Percentiles rank a stretch among this genome's conserved stretches.
Conservation (phyloP, 202 grass and related monocot species). For the Elaeis oleifera region DNA sequence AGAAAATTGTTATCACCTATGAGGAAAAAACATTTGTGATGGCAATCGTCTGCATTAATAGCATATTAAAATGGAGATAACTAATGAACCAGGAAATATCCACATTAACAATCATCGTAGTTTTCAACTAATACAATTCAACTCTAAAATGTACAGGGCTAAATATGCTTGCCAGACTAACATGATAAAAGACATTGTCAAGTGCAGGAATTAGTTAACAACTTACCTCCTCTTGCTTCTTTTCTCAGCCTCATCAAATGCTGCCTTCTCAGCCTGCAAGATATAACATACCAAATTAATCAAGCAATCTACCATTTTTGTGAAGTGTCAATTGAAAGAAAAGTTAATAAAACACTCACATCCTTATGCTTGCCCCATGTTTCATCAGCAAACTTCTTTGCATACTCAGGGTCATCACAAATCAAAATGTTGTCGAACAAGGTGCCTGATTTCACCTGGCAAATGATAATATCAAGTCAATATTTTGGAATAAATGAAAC, state of each 20-base stretch:
- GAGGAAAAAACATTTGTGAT: too few species aligned
- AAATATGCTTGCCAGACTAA: too few species aligned
- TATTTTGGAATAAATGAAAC: constrained; percentile 1
- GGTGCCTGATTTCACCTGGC: constrained; percentile 85
- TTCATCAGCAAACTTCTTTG: constrained; percentile 70
- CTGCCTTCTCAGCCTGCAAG: constrained; percentile 81
- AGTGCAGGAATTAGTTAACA: not conserved
- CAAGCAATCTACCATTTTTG: not conserved
- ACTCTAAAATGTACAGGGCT: too few species aligned
- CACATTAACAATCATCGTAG: too few species aligned
- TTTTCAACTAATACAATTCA: too few species aligned
- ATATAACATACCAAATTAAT: not conserved
- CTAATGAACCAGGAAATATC: too few species aligned
- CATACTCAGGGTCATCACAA: constrained; percentile 64
- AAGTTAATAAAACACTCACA: constrained; percentile 21
- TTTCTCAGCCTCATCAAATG: constrained; percentile 92
- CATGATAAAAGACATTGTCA: too few species aligned
- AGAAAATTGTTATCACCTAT: too few species aligned
- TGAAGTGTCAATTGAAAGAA: constrained; percentile 3
- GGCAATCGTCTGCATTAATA: too few species aligned
- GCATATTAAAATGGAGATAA: too few species aligned
- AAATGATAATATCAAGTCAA: constrained; percentile 4
- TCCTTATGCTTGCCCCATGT: constrained; percentile 88
- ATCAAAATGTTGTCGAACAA: constrained; percentile 86
- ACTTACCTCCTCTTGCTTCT: constrained; percentile 80